Evolutionary conservation across 2,329 filamentous ascomycete species (phyloP).

Genomic region (Xylariaceae sp.): DNA sequence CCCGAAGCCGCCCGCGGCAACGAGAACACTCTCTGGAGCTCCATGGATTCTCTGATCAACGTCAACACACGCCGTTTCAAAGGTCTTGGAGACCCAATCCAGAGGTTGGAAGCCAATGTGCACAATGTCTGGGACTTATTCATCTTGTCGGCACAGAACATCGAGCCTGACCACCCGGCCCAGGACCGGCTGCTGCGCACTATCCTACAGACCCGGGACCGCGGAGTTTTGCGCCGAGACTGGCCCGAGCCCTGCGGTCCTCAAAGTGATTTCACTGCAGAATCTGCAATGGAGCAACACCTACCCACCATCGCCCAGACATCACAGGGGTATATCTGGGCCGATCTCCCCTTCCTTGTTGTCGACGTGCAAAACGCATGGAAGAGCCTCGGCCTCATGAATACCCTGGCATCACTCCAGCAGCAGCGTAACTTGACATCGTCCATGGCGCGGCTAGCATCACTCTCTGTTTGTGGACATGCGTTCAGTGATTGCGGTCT

Average conservation of each 20-base stretch:
- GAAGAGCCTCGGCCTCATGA: slow-evolving; percentile 1
- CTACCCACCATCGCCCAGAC: too few relatives aligned
- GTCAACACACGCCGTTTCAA: neutral
- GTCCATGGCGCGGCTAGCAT: slow-evolving; percentile 7
- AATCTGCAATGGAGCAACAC: too few relatives aligned
- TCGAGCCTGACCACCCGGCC: slow-evolving; percentile 6
- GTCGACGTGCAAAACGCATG: slow-evolving; percentile 4
- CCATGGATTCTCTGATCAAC: slow-evolving; percentile 5
- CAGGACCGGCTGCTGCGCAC: slow-evolving; percentile 7
- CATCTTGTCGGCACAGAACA: slow-evolving; percentile 1
- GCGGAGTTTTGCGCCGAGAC: too few relatives aligned
- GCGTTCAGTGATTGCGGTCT: slow-evolving; percentile 4
- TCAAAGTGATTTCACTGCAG: too few relatives aligned
- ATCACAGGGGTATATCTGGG: slow-evolving; percentile 5
- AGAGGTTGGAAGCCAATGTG: slow-evolving; percentile 3
- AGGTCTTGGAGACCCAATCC: neutral
- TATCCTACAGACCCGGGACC: slow-evolving; percentile 1
- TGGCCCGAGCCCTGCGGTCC: too few relatives aligned
- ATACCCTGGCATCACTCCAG: neutral
- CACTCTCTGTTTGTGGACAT: slow-evolving; percentile 1
- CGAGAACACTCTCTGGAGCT: slow-evolving; percentile 9
- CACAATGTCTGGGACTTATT: slow-evolving; percentile 8
- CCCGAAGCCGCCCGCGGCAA: slow-evolving; percentile 6
- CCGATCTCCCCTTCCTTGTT: slow-evolving; percentile 8
- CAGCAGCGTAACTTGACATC: slow-evolving; percentile 5